Percentiles rank a stretch among this genome's conserved stretches.
Evolutionary conservation across 441 rosid species (phyloP).

Genomic region (Euphorbia corollata): DNA sequence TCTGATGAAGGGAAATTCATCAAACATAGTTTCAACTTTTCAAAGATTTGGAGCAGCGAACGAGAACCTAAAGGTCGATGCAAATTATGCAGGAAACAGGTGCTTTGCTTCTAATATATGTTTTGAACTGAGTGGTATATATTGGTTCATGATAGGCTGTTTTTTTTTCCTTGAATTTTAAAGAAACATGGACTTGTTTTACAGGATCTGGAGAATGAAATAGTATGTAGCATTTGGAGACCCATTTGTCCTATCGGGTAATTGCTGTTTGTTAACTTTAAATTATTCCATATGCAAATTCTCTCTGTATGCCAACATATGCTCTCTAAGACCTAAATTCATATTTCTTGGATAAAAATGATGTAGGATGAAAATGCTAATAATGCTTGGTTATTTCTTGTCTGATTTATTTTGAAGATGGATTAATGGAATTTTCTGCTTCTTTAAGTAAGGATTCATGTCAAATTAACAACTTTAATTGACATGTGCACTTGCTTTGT

Average conservation of each 20-base stretch:
- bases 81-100: conserved; percentile 83
- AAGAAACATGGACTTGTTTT: conserved; percentile 15
- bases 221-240: conserved; percentile 84
- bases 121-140: not conserved
- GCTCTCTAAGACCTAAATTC: not conserved
- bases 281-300: not conserved
- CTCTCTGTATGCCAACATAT: not conserved
- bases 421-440: not conserved
- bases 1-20: conserved; percentile 50
- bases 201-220: conserved; percentile 61
- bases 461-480: no score
- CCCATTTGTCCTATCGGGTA: conserved; percentile 92
- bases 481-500: no score
- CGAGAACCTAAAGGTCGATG: conserved; percentile 68
- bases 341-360: not conserved
- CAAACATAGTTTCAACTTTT: conserved; percentile 68
- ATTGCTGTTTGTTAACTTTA: conserved; percentile 5
- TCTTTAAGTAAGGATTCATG: no score
- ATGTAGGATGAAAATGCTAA: not conserved
- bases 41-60: conserved; percentile 92
- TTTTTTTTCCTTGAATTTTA: not conserved
- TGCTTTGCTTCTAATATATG: conserved; percentile 15
- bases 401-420: not conserved
- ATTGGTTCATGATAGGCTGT: not conserved
- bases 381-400: not conserved